Evolutionary conservation across 2,329 filamentous ascomycete genomes (phyloP).

Genomic region (Colletotrichum higginsianum): DNA sequence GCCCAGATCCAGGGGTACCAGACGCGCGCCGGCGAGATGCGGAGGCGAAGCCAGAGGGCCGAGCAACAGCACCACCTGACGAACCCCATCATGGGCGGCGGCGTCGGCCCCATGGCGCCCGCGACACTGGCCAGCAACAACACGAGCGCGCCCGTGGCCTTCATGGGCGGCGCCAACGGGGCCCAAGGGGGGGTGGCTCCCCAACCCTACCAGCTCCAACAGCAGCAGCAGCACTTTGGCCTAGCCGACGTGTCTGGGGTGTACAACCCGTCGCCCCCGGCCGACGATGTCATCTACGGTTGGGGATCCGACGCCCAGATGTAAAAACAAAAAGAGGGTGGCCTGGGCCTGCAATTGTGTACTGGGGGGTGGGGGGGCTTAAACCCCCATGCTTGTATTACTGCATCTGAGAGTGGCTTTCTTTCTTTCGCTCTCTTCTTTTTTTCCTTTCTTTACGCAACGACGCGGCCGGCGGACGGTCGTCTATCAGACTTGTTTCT

Average conservation of each 20-base stretch:
- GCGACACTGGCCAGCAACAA: background rate
- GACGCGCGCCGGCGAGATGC: background rate
- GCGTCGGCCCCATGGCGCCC: background rate
- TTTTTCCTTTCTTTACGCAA: background rate
- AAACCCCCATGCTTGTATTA: background rate
- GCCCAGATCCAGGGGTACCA: background rate
- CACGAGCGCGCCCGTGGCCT: background rate
- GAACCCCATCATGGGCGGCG: background rate
- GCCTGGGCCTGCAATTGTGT: too few relatives aligned
- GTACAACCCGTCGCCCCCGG: conserved; percentile 22
- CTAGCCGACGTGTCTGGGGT: conserved; percentile 36
- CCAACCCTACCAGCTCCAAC: conserved; percentile 24
- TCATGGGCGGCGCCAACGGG: conserved; percentile 5
- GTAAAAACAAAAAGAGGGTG: background rate
- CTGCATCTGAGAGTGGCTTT: background rate
- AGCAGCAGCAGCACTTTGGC: conserved; percentile 13
- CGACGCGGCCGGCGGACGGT: background rate
- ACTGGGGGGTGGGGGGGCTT: background rate
- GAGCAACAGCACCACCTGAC: background rate
- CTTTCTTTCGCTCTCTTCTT: background rate
- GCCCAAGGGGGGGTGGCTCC: background rate
- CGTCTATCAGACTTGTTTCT: background rate
- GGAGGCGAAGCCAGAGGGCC: background rate
- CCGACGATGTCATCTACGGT: conserved; percentile 27
- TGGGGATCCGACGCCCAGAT: conserved; percentile 28